Base-by-base conservation (phyloP, 1,284 basidiomycete species). In the Violaceomyces palustris region DNA sequence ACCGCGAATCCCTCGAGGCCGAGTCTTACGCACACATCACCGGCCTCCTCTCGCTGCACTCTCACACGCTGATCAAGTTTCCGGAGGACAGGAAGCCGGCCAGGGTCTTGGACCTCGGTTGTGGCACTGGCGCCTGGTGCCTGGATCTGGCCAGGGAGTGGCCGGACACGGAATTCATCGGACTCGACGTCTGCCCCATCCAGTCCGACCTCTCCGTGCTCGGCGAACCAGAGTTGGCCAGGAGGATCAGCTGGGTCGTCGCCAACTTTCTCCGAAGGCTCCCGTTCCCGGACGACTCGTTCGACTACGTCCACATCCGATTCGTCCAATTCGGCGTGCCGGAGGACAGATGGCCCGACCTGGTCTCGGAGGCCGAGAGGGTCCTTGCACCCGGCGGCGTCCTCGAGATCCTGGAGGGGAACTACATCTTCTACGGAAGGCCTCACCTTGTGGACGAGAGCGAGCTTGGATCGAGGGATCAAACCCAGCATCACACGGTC, bases 271-370 rank as follows among this genome's bases (percentile, higher is more conserved):
- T 67, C 21, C 61, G 66, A 23, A 57, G 45, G 9, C 31, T 64
- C 12, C 61, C 63, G 1, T 67, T 67, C 37, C 65, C 65, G 7
- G 60, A 65, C 35, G 53, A 45, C 19, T 47, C 44, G 29, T 67
- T 67, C 42, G 65, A 67, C 45, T 67, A 49, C 12, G 51, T 67
- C 27, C 65, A 67, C 28, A 46, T 61, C 6, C 50, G 64, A 6
- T 61, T 45, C 35, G 10, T 67, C 10, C 14, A 34, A 4, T 44
- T 43, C 21, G 57, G 45, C 21, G 42, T 67, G 9, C 60, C 61
- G 10, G 62, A 67, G 30, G 52, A 63, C 28, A 51, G 43, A 33
- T 66, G 63, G 64, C 22, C 44, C 27, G 47, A 52, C 12, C 12
- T 67, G 7, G 35, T 67, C 9, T 31, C 43, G 5, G 63, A 64